A percentile compares a stretch with the other conserved stretches of the same genome.
Conservation (phyloP, 805 yeast genomes). For the Ogataea angusta region DNA sequence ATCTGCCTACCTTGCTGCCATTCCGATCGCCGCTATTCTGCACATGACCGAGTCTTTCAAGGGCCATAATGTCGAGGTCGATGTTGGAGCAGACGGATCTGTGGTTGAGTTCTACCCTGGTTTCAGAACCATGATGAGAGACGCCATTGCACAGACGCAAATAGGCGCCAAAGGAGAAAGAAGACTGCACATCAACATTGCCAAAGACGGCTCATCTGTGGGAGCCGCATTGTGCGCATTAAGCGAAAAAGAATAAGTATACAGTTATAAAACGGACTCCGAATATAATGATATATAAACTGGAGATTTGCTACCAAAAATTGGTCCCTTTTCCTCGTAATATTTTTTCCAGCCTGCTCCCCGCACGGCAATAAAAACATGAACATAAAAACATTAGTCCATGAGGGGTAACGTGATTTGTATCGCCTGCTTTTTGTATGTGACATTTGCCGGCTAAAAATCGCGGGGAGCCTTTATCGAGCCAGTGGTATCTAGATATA, state of each 20-base stretch:
- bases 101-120: conserved; percentile 93
- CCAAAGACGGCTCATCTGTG: conserved; percentile 95
- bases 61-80: conserved; percentile 67
- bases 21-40: conserved; percentile 82
- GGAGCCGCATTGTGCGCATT: conserved; percentile 95
- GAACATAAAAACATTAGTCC: not conserved
- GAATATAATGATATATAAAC: not conserved
- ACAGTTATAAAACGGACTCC: not conserved
- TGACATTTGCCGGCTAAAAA: conserved; percentile 8
- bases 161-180: conserved; percentile 74
- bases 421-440: not conserved
- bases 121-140: conserved; percentile 73
- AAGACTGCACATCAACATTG: conserved; percentile 71
- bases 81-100: conserved; percentile 94
- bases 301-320: not conserved
- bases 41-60: conserved; percentile 64
- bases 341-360: not conserved
- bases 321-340: not conserved
- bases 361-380: conserved; percentile 3
- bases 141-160: conserved; percentile 67
- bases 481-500: not conserved
- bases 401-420: conserved; percentile 1
- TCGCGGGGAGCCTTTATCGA: conserved; percentile 9
- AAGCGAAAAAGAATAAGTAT: conserved; percentile 15
- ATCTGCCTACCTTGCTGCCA: conserved; percentile 86